These are phyloP conservation scores for Baffinella frigidus DNA, from an alignment of 208 protist species.

Conservation along the genomic window DNA sequence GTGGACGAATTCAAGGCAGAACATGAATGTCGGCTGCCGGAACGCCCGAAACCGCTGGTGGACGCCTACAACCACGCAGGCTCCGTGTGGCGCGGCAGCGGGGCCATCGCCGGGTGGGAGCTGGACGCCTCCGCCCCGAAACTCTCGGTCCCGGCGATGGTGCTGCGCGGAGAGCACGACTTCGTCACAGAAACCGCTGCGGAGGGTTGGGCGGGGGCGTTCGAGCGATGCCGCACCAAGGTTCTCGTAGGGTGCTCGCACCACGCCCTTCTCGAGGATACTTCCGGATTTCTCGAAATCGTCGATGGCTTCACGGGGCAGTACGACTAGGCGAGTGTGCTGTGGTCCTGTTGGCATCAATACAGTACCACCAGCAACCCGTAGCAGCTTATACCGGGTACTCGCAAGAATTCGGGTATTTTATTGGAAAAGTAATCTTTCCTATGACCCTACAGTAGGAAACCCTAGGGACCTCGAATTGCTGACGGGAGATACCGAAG, in stretches of 20 bases:
- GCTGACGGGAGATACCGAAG: no score
- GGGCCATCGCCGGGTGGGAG: neutral
- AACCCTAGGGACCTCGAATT: no score
- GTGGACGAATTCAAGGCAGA: neutral
- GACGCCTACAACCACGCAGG: neutral
- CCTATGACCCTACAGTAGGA: no score
- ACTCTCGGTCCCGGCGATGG: neutral
- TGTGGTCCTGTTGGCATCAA: no score
- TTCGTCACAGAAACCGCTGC: neutral
- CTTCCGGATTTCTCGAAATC: neutral
- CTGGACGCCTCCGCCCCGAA: neutral
- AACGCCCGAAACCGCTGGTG: neutral
- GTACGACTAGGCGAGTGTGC: no score
- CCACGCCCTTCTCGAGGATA: neutral
- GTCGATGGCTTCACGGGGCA: neutral
- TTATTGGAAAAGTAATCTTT: no score
- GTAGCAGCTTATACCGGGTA: no score
- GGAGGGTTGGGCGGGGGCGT: neutral
- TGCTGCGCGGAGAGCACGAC: slow-evolving; percentile 9
- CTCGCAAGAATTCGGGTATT: no score
- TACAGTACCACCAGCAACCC: no score
- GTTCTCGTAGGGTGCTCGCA: neutral
- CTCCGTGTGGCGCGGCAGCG: neutral
- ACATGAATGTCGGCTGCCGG: neutral
- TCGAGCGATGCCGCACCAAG: neutral